Evolutionary conservation across 1,284 basidiomycete species (phyloP).

Genomic region (Sporisorium exsertum): DNA sequence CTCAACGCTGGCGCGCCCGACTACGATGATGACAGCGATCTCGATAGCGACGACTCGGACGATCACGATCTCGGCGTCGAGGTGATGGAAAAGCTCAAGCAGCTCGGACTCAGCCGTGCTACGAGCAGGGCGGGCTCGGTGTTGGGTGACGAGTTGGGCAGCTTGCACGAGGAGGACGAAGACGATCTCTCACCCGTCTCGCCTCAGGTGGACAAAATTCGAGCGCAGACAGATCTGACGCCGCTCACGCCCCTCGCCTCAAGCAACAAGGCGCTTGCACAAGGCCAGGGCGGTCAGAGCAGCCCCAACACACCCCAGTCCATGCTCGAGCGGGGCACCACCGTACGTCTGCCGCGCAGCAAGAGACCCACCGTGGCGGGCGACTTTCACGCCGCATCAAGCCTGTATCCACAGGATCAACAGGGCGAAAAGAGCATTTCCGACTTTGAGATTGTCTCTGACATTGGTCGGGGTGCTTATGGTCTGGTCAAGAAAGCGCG

Average conservation of each 20-base stretch:
- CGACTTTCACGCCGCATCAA: constrained; percentile 9
- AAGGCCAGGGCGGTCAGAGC: neutral
- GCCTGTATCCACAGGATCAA: constrained; percentile 25
- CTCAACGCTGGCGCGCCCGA: constrained; percentile 16
- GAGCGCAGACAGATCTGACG: constrained; percentile 10
- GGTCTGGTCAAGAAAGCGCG: constrained; percentile 91
- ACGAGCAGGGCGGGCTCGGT: constrained; percentile 56
- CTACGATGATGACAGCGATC: constrained; percentile 33
- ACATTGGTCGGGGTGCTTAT: constrained; percentile 86
- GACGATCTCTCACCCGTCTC: constrained; percentile 41
- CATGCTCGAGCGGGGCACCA: constrained; percentile 22
- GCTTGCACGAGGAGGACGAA: constrained; percentile 55
- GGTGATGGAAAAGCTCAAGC: constrained; percentile 49
- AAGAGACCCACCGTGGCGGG: constrained; percentile 37
- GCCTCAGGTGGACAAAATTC: constrained; percentile 32
- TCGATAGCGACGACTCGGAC: constrained; percentile 48
- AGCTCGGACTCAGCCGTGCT: constrained; percentile 46
- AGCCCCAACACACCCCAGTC: constrained; percentile 27
- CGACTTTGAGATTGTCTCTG: constrained; percentile 61
- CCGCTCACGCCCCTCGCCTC: constrained; percentile 44
- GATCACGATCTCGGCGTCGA: constrained; percentile 41
- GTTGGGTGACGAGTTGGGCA: constrained; percentile 44
- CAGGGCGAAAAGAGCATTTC: constrained; percentile 44
- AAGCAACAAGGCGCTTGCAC: constrained; percentile 14
- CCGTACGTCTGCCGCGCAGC: constrained; percentile 40